Conservation (phyloP, 305 asterid genomes). For the Fraxinus greggii region DNA sequence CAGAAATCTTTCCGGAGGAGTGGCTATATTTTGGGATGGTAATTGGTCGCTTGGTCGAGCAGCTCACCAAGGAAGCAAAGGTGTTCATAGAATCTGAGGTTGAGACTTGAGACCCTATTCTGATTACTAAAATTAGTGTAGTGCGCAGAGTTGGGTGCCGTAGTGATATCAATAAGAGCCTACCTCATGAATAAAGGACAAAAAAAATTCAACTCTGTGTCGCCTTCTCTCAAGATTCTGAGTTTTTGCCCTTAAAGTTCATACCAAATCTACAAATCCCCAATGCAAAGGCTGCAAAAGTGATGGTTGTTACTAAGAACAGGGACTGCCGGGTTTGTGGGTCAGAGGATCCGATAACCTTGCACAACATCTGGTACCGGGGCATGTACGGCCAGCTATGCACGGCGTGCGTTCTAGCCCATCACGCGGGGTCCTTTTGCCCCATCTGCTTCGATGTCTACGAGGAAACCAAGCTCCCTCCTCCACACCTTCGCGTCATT, state of each 20-base stretch:
- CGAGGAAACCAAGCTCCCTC: slow-evolving; percentile 22
- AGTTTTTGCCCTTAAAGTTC: background rate
- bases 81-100: background rate
- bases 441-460: slow-evolving; percentile 36
- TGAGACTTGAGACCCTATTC: background rate
- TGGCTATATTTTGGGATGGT: background rate
- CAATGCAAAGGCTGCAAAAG: background rate
- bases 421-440: slow-evolving; percentile 31
- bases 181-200: background rate
- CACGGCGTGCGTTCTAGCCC: slow-evolving; percentile 40
- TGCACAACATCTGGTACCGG: slow-evolving; percentile 33
- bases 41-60: background rate
- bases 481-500: slow-evolving; percentile 26
- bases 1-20: background rate
- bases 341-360: slow-evolving; percentile 14
- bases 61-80: background rate
- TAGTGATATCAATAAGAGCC: background rate
- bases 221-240: background rate
- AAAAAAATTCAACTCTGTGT: background rate
- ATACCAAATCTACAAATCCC: background rate
- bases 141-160: background rate
- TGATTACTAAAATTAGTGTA: background rate
- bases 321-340: slow-evolving; percentile 26
- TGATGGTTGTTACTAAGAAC: background rate
- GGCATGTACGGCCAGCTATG: slow-evolving; percentile 34